A percentile compares a stretch with the other conserved stretches of the same genome.
These are phyloP conservation scores for Oryza glumipatula DNA, from an alignment of 176 grass and related monocot species.

Conservation along the genomic window DNA sequence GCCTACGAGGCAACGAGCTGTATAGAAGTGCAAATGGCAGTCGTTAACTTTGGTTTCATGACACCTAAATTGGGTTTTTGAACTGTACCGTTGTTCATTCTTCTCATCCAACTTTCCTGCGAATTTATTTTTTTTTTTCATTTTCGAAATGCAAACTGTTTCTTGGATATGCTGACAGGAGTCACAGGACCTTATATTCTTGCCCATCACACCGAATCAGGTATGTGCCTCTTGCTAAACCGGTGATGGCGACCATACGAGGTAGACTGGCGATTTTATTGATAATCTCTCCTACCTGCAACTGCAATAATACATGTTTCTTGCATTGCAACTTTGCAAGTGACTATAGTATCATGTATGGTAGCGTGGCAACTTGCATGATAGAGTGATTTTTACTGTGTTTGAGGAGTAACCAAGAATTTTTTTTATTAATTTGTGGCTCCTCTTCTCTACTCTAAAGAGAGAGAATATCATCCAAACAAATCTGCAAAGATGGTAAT, in stretches of 20 bases:
- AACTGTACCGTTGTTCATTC: neutral
- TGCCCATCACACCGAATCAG: neutral
- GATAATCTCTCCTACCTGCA: neutral
- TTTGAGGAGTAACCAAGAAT: neutral
- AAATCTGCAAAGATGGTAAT: neutral
- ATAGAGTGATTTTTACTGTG: neutral
- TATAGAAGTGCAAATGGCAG: neutral
- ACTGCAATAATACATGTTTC: neutral
- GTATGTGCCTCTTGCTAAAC: neutral
- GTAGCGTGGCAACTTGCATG: too few species aligned
- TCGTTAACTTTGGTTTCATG: neutral
- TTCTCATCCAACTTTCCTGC: neutral
- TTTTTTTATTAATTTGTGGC: neutral
- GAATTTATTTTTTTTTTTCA: neutral
- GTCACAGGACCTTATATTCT: neutral
- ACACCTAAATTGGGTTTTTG: neutral
- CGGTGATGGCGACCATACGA: neutral
- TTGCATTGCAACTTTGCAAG: neutral
- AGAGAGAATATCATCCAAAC: neutral
- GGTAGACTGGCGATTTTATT: conserved; percentile 3
- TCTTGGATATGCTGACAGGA: neutral
- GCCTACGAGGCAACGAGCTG: neutral
- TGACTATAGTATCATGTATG: neutral
- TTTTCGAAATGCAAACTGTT: neutral
- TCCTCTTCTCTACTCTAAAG: neutral